Base-by-base conservation (phyloP, 108 stramenopile species). In the Fragilaria radians region DNA sequence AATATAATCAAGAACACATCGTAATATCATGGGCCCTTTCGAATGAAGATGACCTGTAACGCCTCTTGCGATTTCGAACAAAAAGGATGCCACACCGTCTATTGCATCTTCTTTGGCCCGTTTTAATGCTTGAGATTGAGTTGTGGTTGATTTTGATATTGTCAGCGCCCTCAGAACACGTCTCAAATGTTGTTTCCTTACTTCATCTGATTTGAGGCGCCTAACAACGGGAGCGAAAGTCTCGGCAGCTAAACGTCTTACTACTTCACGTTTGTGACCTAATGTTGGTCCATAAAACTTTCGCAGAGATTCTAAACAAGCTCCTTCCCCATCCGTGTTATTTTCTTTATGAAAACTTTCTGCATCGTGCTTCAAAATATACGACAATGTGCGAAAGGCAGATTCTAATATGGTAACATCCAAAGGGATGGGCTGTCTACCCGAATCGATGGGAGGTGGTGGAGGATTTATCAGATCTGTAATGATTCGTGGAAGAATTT, bases 371-470 rank as follows among this genome's bases (percentile, higher is more conserved):
- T 81, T 80, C 55, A 89, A 88, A 45, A 89, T 70, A 54, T 89
- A 93, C 23, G 88, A 80, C 32, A 93, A 59, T 28, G 81, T 63
- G 23, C 91, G 80, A 61, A 93, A 87, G 21, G 78, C 84, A 32
- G 88, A 58, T 77, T 93, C 91, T 18, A 93, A 79, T 25, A 87
- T 67, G 5, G 73, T 72, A 11, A 88, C 86, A 51, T 93, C 85
- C 60, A 91, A 57, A 14, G 81, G 73, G 45, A 73, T 67, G 17
- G 64, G 65, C 59, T 86, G 81, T 32, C 68, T 61, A 46, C 67
- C 72, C 19, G 78, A 66, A 1, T 81, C 80, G 1, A 47, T 42
- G 32, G 61, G 57, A 7, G 74, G 70, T 45, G 74, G 66, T 7
- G 90, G 81, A 45, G 84, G 82, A 62, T 85, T 86, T 33, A 92